Conservation (phyloP, 345 rosid species). For the Pseudoturritis turrita region DNA sequence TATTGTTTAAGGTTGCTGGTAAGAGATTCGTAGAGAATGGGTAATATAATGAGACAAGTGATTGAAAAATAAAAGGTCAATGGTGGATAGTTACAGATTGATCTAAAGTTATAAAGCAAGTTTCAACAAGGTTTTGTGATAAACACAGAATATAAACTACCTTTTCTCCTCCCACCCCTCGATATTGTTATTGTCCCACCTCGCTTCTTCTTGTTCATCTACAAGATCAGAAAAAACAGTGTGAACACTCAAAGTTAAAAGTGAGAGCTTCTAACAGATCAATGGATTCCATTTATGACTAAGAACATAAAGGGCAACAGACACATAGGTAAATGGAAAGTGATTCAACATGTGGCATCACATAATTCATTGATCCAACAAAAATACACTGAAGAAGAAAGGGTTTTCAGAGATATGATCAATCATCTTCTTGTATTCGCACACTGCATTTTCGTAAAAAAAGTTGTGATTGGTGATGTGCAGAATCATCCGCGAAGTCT, state of each 20-base stretch:
- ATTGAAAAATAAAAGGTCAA: not conserved
- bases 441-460: not conserved
- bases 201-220: conserved; percentile 23
- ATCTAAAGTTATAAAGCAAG: not conserved
- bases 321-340: not conserved
- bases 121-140: not conserved
- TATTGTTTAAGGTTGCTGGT: not conserved
- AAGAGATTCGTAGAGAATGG: not conserved
- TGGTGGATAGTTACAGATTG: conserved; percentile 8
- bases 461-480: not conserved
- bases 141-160: not conserved
- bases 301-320: not conserved
- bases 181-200: conserved; percentile 24
- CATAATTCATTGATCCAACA: not conserved
- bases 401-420: not conserved
- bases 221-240: not conserved
- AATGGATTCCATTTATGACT: not conserved
- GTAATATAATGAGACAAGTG: not conserved
- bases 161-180: conserved; percentile 29
- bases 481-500: not conserved
- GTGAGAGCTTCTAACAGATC: not conserved
- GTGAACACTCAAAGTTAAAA: not conserved
- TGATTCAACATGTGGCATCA: not conserved
- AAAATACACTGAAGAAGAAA: not conserved
- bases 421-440: not conserved